Conservation (phyloP, 192 early-diverging fungal species). For the Gamsiella multidivaricata region DNA sequence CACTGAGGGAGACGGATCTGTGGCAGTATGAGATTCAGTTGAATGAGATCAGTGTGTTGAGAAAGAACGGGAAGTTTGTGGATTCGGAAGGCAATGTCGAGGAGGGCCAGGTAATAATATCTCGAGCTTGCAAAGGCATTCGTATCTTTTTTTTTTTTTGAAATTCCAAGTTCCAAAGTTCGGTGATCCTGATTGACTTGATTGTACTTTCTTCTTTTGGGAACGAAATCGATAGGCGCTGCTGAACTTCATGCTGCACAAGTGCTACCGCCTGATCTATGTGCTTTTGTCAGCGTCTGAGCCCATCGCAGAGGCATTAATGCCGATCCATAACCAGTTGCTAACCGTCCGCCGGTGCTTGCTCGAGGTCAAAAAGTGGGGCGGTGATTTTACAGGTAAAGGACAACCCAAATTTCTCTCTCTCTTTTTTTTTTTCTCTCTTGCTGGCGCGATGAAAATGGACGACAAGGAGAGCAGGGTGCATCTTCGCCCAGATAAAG, state of each 20-base stretch:
- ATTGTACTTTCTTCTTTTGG: too few species aligned
- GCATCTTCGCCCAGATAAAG: too few species aligned
- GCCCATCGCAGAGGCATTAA: constrained; percentile 83
- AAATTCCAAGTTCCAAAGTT: too few species aligned
- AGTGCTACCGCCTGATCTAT: constrained; percentile 87
- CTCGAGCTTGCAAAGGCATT: too few species aligned
- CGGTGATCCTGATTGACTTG: too few species aligned
- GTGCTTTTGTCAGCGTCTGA: constrained; percentile 84
- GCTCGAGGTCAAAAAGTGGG: constrained; percentile 83
- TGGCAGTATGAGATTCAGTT: constrained; percentile 72
- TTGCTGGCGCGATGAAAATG: too few species aligned
- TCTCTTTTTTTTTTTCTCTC: not conserved
- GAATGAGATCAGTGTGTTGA: constrained; percentile 84
- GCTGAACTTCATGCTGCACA: constrained; percentile 80
- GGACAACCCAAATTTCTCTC: not conserved
- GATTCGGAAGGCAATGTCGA: constrained; percentile 73
- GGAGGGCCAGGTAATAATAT: constrained; percentile 72
- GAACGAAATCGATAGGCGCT: too few species aligned
- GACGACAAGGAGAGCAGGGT: too few species aligned
- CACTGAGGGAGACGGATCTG: constrained; percentile 82
- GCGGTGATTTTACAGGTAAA: constrained; percentile 74
- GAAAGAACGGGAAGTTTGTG: constrained; percentile 87
- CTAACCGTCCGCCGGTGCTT: constrained; percentile 83
- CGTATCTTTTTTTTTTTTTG: not conserved
- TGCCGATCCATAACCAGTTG: constrained; percentile 89